A percentile compares a stretch with the other conserved stretches of the same genome.
Evolutionary conservation across 257 asterid species (phyloP).

Genomic region (Nicotiana sylvestris): DNA sequence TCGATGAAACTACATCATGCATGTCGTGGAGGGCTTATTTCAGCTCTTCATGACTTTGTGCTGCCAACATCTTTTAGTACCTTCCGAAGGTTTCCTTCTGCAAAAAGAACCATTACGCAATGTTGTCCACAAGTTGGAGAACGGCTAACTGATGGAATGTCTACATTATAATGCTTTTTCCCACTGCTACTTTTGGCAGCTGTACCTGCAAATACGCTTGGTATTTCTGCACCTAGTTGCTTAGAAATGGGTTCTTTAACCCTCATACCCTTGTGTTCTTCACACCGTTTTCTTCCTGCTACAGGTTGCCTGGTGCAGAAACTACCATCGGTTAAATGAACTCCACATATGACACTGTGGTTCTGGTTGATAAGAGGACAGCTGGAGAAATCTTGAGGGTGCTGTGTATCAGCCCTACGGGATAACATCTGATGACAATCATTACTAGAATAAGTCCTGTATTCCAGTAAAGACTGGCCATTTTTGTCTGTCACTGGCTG

Average conservation of each 20-base stretch:
- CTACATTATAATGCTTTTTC: neutral
- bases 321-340: conserved; percentile 21
- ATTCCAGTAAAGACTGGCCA: neutral
- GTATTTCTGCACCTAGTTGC: neutral
- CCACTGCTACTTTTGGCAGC: neutral
- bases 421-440: neutral
- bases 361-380: conserved; percentile 5
- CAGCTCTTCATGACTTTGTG: conserved; percentile 22
- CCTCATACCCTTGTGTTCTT: conserved; percentile 34
- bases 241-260: conserved; percentile 13
- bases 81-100: conserved; percentile 14
- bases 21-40: neutral
- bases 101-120: conserved; percentile 23
- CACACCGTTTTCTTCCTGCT: conserved; percentile 35
- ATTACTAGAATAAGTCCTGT: neutral
- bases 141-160: neutral
- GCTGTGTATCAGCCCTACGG: neutral
- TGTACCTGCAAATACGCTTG: conserved; percentile 1
- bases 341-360: conserved; percentile 23
- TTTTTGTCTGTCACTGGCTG: neutral
- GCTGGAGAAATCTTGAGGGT: neutral
- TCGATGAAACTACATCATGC: neutral
- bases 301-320: conserved; percentile 30
- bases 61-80: conserved; percentile 32
- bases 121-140: conserved; percentile 19